A percentile compares a stretch with the other conserved stretches of the same genome.
phyloP scores from a whole-genome alignment of 768 basidiomycete species.

The Pulveroboletus sp. region DNA sequence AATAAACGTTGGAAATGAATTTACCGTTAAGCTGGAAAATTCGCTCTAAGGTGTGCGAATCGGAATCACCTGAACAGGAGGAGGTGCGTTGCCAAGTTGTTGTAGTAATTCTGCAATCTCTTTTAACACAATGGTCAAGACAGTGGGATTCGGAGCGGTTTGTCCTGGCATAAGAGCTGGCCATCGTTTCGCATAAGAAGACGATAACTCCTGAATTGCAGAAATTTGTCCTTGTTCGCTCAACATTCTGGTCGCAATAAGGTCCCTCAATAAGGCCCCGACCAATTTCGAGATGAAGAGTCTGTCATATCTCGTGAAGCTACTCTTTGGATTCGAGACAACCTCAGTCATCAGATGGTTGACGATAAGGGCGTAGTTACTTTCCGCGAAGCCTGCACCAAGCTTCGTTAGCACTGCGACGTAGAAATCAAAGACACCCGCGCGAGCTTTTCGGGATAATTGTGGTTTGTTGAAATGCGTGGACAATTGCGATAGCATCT shows the following conservation, averaged over 20 bases:
- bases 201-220: constrained; percentile 84
- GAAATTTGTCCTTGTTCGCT: constrained; percentile 92
- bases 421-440: constrained; percentile 89
- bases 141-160: constrained; percentile 57
- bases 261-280: constrained; percentile 73
- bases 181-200: constrained; percentile 83
- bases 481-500: constrained; percentile 84
- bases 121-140: constrained; percentile 69
- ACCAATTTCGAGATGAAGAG: constrained; percentile 70
- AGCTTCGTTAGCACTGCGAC: constrained; percentile 70
- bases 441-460: constrained; percentile 63
- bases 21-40: neutral
- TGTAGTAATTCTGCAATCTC: constrained; percentile 85
- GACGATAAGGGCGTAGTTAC: constrained; percentile 75
- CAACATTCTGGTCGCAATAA: constrained; percentile 84
- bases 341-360: constrained; percentile 78
- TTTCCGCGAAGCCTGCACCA: constrained; percentile 75
- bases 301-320: constrained; percentile 64
- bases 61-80: constrained; percentile 68
- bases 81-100: constrained; percentile 88
- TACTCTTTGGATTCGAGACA: constrained; percentile 54
- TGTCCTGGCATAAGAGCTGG: constrained; percentile 90
- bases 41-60: neutral
- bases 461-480: constrained; percentile 74
- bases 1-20: neutral